phyloP scores from a whole-genome alignment of 1,284 basidiomycete species.

The Hypsizygus ulmarius region DNA sequence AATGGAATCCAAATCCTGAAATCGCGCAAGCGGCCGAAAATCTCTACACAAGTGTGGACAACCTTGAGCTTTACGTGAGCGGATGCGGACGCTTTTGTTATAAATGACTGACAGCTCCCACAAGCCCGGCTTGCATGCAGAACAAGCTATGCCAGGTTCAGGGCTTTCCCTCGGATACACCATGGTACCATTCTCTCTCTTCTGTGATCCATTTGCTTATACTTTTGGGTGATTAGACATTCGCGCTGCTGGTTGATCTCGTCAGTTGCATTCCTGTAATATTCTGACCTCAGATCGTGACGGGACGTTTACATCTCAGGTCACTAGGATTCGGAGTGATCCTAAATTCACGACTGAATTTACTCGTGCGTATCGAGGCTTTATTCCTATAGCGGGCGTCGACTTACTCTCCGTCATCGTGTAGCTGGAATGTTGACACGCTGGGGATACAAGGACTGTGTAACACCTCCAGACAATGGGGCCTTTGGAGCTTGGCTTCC shows the following conservation, averaged over 20 bases:
- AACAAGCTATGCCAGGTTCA: conserved; percentile 10
- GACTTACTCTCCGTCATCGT: not conserved
- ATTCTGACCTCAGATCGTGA: not conserved
- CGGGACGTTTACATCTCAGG: conserved; percentile 10
- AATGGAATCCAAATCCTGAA: conserved; percentile 19
- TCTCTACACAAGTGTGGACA: conserved; percentile 21
- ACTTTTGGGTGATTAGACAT: conserved; percentile 8
- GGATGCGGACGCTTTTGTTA: not conserved
- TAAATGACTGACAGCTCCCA: not conserved
- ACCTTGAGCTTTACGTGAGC: conserved; percentile 26
- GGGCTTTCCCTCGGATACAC: conserved; percentile 22
- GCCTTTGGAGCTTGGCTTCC: conserved; percentile 17
- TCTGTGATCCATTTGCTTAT: not conserved
- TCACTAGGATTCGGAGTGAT: conserved; percentile 20
- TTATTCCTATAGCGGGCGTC: not conserved
- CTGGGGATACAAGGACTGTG: conserved; percentile 21
- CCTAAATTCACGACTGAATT: conserved; percentile 17
- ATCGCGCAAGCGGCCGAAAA: conserved; percentile 16
- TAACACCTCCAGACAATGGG: conserved; percentile 9
- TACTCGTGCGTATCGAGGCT: conserved; percentile 9
- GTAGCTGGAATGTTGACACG: conserved; percentile 17
- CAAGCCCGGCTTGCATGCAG: conserved; percentile 22
- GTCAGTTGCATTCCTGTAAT: conserved; percentile 5
- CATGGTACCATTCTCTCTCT: conserved; percentile 13
- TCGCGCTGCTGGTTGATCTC: conserved; percentile 18